Evolutionary conservation across 1,139 yeast species (phyloP), one percentile per base, ranked within the genome.

Genomic region (Debaryomyces fabryi): DNA sequence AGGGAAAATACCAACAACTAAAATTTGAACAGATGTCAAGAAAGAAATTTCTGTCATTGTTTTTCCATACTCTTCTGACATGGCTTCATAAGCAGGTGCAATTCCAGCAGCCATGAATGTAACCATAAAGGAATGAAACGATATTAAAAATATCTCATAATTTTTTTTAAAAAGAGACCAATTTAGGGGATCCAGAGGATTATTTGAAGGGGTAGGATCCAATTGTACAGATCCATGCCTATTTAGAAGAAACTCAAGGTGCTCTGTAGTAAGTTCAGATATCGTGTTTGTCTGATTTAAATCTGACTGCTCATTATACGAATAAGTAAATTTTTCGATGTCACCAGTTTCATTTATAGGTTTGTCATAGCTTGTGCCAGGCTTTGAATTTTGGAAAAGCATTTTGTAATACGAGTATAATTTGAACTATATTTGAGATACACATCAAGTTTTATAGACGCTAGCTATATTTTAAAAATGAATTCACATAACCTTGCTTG

Each of bases 101-200:
- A 55, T 46, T 16, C 58, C 60, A 13, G 59, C 58, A 25, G 60
- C 58, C 58, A 57, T 54, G 27, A 57, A 55, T 7, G 58, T 57
- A 24, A 55, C 48, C 27, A 52, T 42, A 33, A 55, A 55, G 13
- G 57, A 47, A 35, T 57, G 56, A 38, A 57, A 54, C 1, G 60
- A 53, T 32, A 57, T 50, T 36, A 55, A 36, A 29, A 48, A n/a
- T 16, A 57, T 54, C 15, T 29, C 32, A 29, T 12, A 10, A 29
- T 9, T 10, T 6, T 29, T 29, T 12, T 10, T 10, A 8, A 8
- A 4, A 12, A 2, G n/a, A 3, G 32, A 12, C 32, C 32, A 29
- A 29, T 29, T 29, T 12, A 29, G 15, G 6, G 32, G 32, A 6
- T 29, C 32, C 6, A 5, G 3, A 29, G 6, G n/a, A 29, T 29